These are phyloP conservation scores for Tephrocybe sp. DNA, from an alignment of 768 basidiomycete species.

Conservation along the genomic window DNA sequence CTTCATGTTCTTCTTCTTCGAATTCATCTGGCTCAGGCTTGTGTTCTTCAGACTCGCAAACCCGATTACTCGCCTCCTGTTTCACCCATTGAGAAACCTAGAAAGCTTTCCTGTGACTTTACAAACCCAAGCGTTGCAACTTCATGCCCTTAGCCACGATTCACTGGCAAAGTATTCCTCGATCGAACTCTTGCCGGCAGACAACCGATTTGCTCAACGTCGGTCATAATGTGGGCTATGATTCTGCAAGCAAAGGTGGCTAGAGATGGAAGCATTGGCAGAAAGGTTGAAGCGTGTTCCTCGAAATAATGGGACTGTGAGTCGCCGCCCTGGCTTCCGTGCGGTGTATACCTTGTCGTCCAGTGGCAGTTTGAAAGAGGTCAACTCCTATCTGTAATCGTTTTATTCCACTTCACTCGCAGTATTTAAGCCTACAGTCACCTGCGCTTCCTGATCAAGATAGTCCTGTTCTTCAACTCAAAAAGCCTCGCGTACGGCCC, in stretches of 20 bases:
- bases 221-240: conserved; percentile 13
- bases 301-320: background rate
- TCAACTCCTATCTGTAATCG: background rate
- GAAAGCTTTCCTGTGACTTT: background rate
- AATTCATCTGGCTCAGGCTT: conserved; percentile 12
- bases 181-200: conserved; percentile 1
- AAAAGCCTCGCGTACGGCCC: conserved; percentile 8
- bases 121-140: background rate
- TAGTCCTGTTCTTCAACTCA: background rate
- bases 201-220: background rate
- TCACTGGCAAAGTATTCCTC: conserved; percentile 4
- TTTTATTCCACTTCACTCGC: background rate
- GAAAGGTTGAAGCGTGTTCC: background rate
- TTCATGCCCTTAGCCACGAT: background rate
- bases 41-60: conserved; percentile 16
- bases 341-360: background rate
- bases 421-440: background rate
- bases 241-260: conserved; percentile 15
- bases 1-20: conserved; percentile 14
- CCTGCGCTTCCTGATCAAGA: background rate
- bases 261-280: background rate
- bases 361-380: background rate
- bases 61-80: conserved; percentile 16
- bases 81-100: conserved; percentile 2
- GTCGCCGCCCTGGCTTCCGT: conserved; percentile 3